phyloP scores from a whole-genome alignment of 1,284 basidiomycete species.

The Rhizoctonia solani region DNA sequence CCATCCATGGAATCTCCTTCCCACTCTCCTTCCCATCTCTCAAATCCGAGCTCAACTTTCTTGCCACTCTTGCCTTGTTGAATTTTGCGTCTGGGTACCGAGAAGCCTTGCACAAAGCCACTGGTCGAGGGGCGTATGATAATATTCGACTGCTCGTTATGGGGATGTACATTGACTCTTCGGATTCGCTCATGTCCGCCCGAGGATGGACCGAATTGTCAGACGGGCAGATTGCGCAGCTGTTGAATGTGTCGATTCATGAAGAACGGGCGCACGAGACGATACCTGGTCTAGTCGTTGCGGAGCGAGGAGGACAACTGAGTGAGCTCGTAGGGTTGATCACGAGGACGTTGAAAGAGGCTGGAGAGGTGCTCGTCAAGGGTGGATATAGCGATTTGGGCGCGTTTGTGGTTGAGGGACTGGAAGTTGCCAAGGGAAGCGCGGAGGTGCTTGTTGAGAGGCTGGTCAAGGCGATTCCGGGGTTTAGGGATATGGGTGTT shows the following conservation, averaged over 20 bases:
- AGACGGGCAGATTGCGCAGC: conserved; percentile 64
- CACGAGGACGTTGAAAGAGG: conserved; percentile 66
- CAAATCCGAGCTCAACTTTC: conserved; percentile 71
- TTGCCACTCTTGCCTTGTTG: conserved; percentile 71
- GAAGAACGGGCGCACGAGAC: conserved; percentile 70
- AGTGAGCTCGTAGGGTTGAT: conserved; percentile 74
- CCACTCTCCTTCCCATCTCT: conserved; percentile 75
- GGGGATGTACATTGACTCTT: conserved; percentile 67
- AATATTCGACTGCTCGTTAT: conserved; percentile 73
- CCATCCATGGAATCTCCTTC: conserved; percentile 67
- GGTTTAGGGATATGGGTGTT: conserved; percentile 71
- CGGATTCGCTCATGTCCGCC: conserved; percentile 63
- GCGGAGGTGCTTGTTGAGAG: conserved; percentile 65
- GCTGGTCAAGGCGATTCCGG: conserved; percentile 74
- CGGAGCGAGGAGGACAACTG: conserved; percentile 72
- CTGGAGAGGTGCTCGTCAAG: conserved; percentile 66
- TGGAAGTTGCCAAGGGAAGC: conserved; percentile 59
- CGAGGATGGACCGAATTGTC: conserved; percentile 62
- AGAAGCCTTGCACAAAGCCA: conserved; percentile 65
- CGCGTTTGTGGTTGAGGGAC: conserved; percentile 66
- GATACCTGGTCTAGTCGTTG: conserved; percentile 72
- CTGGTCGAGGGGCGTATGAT: conserved; percentile 78
- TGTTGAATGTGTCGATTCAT: conserved; percentile 70
- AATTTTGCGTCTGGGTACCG: conserved; percentile 84
- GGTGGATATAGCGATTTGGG: conserved; percentile 72